These are phyloP conservation scores for Diaporthe capsici DNA, from an alignment of 2,329 filamentous ascomycete genomes.

Conservation along the genomic window DNA sequence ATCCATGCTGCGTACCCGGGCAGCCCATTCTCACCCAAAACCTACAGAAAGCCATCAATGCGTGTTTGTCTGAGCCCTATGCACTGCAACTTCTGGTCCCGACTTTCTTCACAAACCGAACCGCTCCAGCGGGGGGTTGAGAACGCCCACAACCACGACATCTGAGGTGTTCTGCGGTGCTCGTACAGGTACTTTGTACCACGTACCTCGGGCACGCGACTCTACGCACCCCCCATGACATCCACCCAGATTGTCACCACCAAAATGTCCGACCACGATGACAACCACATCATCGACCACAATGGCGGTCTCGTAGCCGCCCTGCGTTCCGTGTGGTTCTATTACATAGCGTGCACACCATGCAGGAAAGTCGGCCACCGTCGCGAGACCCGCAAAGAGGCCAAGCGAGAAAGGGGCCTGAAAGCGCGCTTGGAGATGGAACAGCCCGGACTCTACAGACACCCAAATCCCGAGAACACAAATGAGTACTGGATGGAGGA, in stretches of 20 bases:
- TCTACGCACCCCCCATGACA: slow-evolving; percentile 27
- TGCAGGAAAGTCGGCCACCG: slow-evolving; percentile 80
- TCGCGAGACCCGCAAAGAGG: slow-evolving; percentile 78
- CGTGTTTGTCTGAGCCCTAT: slow-evolving; percentile 12
- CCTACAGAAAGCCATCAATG: slow-evolving; percentile 19
- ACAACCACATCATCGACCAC: slow-evolving; percentile 36
- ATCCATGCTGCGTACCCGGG: slow-evolving; percentile 22
- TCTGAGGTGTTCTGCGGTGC: slow-evolving; percentile 16
- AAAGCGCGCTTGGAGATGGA: slow-evolving; percentile 76
- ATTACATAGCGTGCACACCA: slow-evolving; percentile 82
- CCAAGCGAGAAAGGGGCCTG: slow-evolving; percentile 76
- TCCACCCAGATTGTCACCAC: background rate
- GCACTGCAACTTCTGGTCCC: slow-evolving; percentile 20
- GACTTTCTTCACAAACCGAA: slow-evolving; percentile 19
- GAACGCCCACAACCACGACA: slow-evolving; percentile 1
- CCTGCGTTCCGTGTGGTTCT: slow-evolving; percentile 84
- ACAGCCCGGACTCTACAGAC: slow-evolving; percentile 81
- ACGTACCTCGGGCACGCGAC: slow-evolving; percentile 37
- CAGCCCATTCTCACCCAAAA: slow-evolving; percentile 27
- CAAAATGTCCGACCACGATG: slow-evolving; percentile 41
- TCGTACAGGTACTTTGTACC: slow-evolving; percentile 32
- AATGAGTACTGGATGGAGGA: slow-evolving; percentile 93
- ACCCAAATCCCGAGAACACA: slow-evolving; percentile 86
- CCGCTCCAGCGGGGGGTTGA: slow-evolving; percentile 39
- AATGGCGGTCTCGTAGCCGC: slow-evolving; percentile 62